Evolutionary conservation across 2,329 filamentous ascomycete genomes (phyloP).

Genomic region (Talaromyces sp.): DNA sequence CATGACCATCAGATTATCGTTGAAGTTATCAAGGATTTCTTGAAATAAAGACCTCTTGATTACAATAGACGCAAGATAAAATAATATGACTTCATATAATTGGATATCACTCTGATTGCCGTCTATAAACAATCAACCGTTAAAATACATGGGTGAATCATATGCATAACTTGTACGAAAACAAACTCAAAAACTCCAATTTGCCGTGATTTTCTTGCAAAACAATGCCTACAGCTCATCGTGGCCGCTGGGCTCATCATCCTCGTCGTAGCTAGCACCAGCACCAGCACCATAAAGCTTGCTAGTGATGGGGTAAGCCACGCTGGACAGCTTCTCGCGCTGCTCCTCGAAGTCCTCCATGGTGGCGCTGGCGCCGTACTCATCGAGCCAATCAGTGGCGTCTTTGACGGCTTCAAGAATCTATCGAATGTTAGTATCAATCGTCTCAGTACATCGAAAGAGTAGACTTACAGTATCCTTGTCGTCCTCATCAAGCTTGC

Average conservation of each 20-base stretch:
- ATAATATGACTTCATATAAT: constrained; percentile 9
- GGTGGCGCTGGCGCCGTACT: constrained; percentile 80
- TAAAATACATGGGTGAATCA: constrained; percentile 20
- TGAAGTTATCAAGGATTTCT: constrained; percentile 60
- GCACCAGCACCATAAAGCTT: constrained; percentile 81
- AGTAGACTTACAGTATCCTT: constrained; percentile 75
- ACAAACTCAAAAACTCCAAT: constrained; percentile 17
- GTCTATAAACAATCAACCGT: constrained; percentile 18
- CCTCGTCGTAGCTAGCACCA: constrained; percentile 53
- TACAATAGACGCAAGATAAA: neutral
- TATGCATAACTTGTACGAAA: constrained; percentile 16
- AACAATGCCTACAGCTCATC: constrained; percentile 69
- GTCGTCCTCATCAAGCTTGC: constrained; percentile 97
- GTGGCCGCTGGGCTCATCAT: constrained; percentile 66
- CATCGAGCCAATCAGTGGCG: constrained; percentile 91
- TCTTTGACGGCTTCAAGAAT: constrained; percentile 97
- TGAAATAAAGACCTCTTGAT: constrained; percentile 14
- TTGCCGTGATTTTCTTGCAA: constrained; percentile 18
- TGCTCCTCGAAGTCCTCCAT: constrained; percentile 98
- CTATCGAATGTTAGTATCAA: constrained; percentile 40
- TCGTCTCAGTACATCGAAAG: neutral
- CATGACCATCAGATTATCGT: constrained; percentile 75
- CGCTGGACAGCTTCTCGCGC: constrained; percentile 96
- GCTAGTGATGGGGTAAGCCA: constrained; percentile 97
- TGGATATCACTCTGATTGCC: constrained; percentile 19